Evolutionary conservation across 148 eudicot species (phyloP).

Genomic region (Camellia lanceoleosa): DNA sequence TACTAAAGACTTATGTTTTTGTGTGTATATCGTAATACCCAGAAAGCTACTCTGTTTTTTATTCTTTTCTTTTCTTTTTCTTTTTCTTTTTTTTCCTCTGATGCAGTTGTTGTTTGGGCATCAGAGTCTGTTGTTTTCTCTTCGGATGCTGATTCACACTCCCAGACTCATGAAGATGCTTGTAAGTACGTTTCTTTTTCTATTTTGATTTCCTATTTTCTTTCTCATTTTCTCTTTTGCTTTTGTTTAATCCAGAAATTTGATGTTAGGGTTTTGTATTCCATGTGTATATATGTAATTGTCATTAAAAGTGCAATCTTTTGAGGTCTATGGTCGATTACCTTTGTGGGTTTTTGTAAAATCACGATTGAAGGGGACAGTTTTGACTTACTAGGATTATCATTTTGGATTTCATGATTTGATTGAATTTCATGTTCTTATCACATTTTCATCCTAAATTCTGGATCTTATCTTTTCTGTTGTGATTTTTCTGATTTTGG

Average conservation of each 20-base stretch:
- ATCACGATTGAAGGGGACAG: too few species aligned
- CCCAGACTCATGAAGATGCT: conserved; percentile 15
- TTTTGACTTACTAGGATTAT: too few species aligned
- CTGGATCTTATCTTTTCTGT: too few species aligned
- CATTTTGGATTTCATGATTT: too few species aligned
- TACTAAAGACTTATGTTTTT: conserved; percentile 21
- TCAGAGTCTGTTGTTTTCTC: conserved; percentile 15
- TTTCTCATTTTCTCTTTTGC: too few species aligned
- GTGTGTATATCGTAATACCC: conserved; percentile 6
- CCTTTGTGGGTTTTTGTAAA: background rate
- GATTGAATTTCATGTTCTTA: too few species aligned
- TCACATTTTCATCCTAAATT: too few species aligned
- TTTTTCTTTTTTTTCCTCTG: conserved; percentile 11
- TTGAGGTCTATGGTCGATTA: background rate
- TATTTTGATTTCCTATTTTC: background rate
- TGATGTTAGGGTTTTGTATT: background rate
- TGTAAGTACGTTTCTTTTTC: conserved; percentile 22
- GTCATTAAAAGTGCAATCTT: background rate
- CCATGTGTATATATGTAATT: background rate
- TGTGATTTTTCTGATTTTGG: too few species aligned
- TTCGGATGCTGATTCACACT: conserved; percentile 7
- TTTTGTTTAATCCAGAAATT: background rate
- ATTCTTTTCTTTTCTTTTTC: background rate
- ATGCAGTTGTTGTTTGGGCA: conserved; percentile 22
- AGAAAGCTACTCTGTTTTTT: conserved; percentile 25